These are phyloP conservation scores for Trichoderma afroharzianum DNA, from an alignment of 2,329 filamentous ascomycete species.

Conservation along the genomic window DNA sequence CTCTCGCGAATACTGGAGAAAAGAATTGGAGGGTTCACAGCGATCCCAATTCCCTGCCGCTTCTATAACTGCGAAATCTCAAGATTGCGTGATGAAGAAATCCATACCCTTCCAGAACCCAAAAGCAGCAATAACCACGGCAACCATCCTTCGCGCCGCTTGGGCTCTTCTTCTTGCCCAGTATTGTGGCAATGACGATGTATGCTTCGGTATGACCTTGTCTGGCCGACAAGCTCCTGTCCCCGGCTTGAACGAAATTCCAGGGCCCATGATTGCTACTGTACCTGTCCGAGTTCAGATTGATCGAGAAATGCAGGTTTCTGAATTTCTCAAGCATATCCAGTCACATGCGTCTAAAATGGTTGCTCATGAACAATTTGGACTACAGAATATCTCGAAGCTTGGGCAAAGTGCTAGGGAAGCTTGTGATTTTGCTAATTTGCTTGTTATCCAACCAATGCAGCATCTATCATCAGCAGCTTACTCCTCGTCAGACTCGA, in stretches of 20 bases:
- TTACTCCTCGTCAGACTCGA: not conserved
- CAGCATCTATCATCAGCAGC: slow-evolving; percentile 5
- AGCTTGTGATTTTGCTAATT: slow-evolving; percentile 14
- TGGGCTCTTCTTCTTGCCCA: slow-evolving; percentile 16
- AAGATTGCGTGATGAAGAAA: not conserved
- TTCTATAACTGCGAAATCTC: not conserved
- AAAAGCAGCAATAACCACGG: slow-evolving; percentile 1
- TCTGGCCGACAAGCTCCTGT: slow-evolving; percentile 14
- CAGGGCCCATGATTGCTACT: slow-evolving; percentile 11
- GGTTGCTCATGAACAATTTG: slow-evolving; percentile 26
- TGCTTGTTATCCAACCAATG: slow-evolving; percentile 18
- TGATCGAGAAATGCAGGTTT: not conserved
- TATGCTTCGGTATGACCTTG: slow-evolving; percentile 14
- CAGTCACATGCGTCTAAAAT: slow-evolving; percentile 26
- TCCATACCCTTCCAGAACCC: not conserved
- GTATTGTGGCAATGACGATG: slow-evolving; percentile 13
- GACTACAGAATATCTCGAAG: slow-evolving; percentile 28
- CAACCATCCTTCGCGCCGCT: slow-evolving; percentile 11
- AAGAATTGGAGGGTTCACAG: slow-evolving; percentile 16
- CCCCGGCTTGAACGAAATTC: not conserved
- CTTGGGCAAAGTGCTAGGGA: slow-evolving; percentile 16
- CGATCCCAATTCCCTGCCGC: slow-evolving; percentile 11
- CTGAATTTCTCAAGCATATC: slow-evolving; percentile 18
- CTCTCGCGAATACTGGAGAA: slow-evolving; percentile 18
- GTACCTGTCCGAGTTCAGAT: slow-evolving; percentile 11